Conservation (phyloP, 2,329 filamentous ascomycete species). For the Hypoxylon rubiginosum region DNA sequence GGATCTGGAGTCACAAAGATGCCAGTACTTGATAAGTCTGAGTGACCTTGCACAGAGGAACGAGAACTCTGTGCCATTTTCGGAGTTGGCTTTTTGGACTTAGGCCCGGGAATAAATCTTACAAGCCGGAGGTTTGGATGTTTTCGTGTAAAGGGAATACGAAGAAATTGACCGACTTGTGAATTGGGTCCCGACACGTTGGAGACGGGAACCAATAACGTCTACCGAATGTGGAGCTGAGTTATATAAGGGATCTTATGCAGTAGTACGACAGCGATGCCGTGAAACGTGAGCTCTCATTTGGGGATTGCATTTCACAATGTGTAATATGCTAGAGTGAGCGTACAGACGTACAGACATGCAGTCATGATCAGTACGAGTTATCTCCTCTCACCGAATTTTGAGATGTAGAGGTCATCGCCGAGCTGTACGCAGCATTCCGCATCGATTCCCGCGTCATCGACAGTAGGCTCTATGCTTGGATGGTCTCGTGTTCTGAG, state of each 20-base stretch:
- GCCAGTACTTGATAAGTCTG: background rate
- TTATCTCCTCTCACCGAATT: slow-evolving; percentile 31
- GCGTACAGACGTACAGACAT: background rate
- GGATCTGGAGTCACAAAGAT: background rate
- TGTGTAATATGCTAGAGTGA: slow-evolving; percentile 8
- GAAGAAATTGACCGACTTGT: slow-evolving; percentile 35
- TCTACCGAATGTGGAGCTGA: slow-evolving; percentile 11
- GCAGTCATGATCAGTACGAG: background rate
- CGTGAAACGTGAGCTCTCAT: slow-evolving; percentile 17
- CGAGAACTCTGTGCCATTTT: slow-evolving; percentile 4
- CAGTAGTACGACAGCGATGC: slow-evolving; percentile 23
- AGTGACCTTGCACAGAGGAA: slow-evolving; percentile 2
- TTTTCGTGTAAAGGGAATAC: slow-evolving; percentile 25
- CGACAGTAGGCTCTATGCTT: slow-evolving; percentile 17
- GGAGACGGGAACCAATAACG: slow-evolving; percentile 32
- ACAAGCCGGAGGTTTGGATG: slow-evolving; percentile 17
- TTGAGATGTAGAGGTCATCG: slow-evolving; percentile 12
- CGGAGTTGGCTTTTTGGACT: slow-evolving; percentile 10
- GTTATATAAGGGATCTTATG: slow-evolving; percentile 24
- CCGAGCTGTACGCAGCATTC: slow-evolving; percentile 20
- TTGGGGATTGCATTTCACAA: slow-evolving; percentile 28
- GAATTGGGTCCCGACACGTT: slow-evolving; percentile 31
- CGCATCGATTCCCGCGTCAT: slow-evolving; percentile 23
- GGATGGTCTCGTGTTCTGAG: slow-evolving; percentile 30
- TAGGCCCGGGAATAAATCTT: background rate